phyloP scores from a whole-genome alignment of 192 early-diverging fungal genomes.

The Backusella morwellensis region DNA sequence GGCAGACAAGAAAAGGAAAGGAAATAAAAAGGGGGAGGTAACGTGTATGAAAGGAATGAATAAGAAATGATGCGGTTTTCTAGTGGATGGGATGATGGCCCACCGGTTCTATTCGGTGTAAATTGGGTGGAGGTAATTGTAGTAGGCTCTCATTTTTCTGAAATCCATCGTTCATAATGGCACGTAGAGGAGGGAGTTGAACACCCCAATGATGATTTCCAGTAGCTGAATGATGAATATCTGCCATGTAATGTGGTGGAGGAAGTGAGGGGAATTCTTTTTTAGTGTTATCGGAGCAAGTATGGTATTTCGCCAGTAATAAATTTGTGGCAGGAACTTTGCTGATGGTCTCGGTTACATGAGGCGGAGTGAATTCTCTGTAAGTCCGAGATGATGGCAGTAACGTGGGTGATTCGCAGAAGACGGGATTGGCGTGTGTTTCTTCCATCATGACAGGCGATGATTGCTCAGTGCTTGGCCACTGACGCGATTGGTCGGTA shows the following conservation, averaged over 20 bases:
- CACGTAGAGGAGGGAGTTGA: conserved; percentile 15
- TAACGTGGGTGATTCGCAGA: background rate
- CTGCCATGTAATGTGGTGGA: background rate
- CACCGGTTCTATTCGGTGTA: background rate
- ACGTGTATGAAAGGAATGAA: background rate
- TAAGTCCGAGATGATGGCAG: background rate
- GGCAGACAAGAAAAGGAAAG: background rate
- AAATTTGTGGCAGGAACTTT: background rate
- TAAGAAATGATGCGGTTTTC: background rate
- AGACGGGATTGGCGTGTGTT: background rate
- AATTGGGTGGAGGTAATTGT: conserved; percentile 5
- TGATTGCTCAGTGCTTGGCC: background rate
- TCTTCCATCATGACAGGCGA: background rate
- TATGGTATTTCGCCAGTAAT: conserved; percentile 7
- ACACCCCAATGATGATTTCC: conserved; percentile 10
- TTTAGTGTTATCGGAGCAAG: background rate
- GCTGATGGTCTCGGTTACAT: background rate
- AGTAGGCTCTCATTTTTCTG: background rate
- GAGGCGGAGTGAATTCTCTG: background rate
- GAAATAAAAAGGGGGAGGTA: background rate
- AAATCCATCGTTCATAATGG: conserved; percentile 11
- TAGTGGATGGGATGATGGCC: background rate
- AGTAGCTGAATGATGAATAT: background rate
- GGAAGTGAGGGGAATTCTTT: background rate
- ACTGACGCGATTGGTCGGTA: background rate